These are phyloP conservation scores for Debaryomyces sp. DNA, from an alignment of 1,139 yeast genomes.

Conservation along the genomic window DNA sequence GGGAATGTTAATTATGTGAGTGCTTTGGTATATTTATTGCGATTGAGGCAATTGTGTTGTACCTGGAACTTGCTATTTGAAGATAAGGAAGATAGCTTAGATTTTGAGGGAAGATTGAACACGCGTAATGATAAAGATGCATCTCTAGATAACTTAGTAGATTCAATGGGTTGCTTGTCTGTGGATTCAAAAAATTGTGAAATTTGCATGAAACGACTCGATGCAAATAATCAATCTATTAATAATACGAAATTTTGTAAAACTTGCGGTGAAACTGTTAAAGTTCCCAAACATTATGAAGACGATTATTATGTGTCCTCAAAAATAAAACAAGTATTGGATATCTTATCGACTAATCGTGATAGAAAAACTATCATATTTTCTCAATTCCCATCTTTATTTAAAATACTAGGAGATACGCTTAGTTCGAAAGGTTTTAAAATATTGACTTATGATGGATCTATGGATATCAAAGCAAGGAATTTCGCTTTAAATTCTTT, in stretches of 20 bases:
- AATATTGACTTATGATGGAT: slow-evolving; percentile 48
- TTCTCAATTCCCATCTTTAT: slow-evolving; percentile 55
- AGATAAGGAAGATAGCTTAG: slow-evolving; percentile 10
- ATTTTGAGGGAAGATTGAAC: neutral
- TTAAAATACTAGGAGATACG: slow-evolving; percentile 39
- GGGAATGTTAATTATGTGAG: slow-evolving; percentile 9
- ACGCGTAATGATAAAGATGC: neutral
- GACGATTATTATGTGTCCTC: slow-evolving; percentile 14
- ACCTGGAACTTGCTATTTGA: slow-evolving; percentile 38
- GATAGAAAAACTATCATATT: slow-evolving; percentile 57
- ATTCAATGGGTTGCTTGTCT: slow-evolving; percentile 25
- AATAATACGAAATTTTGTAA: slow-evolving; percentile 8
- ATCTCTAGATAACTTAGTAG: slow-evolving; percentile 12
- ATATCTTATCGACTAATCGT: slow-evolving; percentile 32
- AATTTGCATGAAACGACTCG: slow-evolving; percentile 11
- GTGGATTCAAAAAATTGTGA: slow-evolving; percentile 22
- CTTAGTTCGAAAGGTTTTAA: slow-evolving; percentile 36
- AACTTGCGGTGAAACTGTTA: slow-evolving; percentile 4
- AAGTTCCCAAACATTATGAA: neutral
- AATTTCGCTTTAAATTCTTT: slow-evolving; percentile 38
- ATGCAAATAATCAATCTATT: slow-evolving; percentile 6
- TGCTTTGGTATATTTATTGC: slow-evolving; percentile 33
- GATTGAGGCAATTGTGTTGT: slow-evolving; percentile 50
- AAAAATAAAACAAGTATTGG: slow-evolving; percentile 34
- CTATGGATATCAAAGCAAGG: slow-evolving; percentile 40